Conservation (phyloP, 768 basidiomycete genomes). For the Amanita thiersii region DNA sequence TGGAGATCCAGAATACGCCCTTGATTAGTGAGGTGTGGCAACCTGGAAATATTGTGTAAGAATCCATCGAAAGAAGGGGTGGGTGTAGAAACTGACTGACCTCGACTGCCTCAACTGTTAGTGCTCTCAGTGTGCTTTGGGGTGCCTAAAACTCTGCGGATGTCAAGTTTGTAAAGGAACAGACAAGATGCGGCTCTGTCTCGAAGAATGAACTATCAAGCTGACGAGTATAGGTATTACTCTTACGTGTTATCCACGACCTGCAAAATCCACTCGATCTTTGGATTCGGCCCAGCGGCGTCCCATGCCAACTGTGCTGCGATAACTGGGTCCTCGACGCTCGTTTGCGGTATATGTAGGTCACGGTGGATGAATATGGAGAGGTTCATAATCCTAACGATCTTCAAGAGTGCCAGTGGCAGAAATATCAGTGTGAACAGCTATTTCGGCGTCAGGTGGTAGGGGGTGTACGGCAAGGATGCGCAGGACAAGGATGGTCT, state of each 20-base stretch:
- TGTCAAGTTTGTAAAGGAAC: constrained; percentile 14
- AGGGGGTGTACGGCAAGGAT: constrained; percentile 15
- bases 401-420: constrained; percentile 12
- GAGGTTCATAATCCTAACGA: constrained; percentile 12
- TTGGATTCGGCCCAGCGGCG: constrained; percentile 7
- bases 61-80: background rate
- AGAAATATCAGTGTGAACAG: constrained; percentile 12
- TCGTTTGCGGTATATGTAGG: background rate
- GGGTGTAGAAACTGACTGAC: no score
- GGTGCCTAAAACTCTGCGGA: background rate
- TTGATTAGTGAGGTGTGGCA: constrained; percentile 10
- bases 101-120: no score
- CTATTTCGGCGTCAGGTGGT: constrained; percentile 5
- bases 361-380: constrained; percentile 11
- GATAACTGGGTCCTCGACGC: background rate
- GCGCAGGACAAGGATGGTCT: constrained; percentile 18
- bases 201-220: background rate
- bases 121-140: no score
- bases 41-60: no score
- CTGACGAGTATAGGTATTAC: no score
- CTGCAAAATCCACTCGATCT: constrained; percentile 16
- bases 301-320: background rate
- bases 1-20: constrained; percentile 18
- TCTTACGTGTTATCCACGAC: constrained; percentile 14
- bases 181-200: constrained; percentile 12